Evolutionary conservation across 2,329 filamentous ascomycete species (phyloP).

Genomic region (Fusarium praegraminearum): DNA sequence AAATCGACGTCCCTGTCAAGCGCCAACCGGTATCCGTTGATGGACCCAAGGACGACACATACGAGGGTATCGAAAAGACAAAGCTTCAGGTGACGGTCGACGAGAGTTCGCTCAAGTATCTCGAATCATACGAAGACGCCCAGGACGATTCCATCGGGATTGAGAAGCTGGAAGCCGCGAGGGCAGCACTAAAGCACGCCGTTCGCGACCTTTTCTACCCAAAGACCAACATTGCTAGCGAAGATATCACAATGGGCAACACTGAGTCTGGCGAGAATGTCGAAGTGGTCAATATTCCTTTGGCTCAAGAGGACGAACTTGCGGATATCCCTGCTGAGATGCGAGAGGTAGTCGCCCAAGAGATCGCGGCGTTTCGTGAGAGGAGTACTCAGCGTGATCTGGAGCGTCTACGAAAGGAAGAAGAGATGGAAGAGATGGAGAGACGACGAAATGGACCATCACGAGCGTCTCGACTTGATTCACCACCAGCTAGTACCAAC

Average conservation of each 20-base stretch:
- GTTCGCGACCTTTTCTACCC: constrained; percentile 81
- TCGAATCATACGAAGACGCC: constrained; percentile 82
- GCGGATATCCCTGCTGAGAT: constrained; percentile 96
- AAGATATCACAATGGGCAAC: constrained; percentile 78
- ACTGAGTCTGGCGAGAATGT: constrained; percentile 72
- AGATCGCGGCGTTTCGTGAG: constrained; percentile 95
- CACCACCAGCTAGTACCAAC: constrained; percentile 74
- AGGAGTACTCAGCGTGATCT: constrained; percentile 88
- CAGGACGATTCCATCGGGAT: constrained; percentile 74
- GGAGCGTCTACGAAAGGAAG: constrained; percentile 87
- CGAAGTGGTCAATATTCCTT: constrained; percentile 89
- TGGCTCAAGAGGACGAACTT: constrained; percentile 90
- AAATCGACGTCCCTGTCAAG: constrained; percentile 85
- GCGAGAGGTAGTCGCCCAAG: constrained; percentile 92
- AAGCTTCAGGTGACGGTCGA: constrained; percentile 82
- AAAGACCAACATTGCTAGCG: constrained; percentile 58
- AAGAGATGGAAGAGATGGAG: constrained; percentile 91
- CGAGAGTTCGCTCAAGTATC: constrained; percentile 82
- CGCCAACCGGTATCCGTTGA: constrained; percentile 70
- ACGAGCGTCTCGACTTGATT: constrained; percentile 75
- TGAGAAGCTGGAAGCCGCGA: constrained; percentile 76
- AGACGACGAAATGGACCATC: constrained; percentile 75
- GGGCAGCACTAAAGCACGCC: constrained; percentile 73
- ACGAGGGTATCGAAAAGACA: constrained; percentile 73
- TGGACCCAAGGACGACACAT: constrained; percentile 58